Conservation (phyloP, 116 monocot genomes). For the Trichopus zeylanicus region DNA sequence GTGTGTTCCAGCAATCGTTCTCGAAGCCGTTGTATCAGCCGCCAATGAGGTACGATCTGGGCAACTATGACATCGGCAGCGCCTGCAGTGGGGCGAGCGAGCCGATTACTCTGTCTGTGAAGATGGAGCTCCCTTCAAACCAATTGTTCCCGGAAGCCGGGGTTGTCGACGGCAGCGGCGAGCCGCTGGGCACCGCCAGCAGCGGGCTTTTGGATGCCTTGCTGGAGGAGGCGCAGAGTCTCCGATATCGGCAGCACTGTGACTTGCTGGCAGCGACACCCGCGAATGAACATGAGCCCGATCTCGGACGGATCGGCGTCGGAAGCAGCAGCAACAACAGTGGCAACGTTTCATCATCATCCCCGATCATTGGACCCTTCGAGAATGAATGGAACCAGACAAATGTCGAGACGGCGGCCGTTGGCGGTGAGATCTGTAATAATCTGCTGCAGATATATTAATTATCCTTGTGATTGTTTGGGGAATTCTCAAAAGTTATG, state of each 20-base stretch:
- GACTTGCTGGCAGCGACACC: neutral
- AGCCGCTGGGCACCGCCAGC: neutral
- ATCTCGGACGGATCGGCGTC: neutral
- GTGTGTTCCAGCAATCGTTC: neutral
- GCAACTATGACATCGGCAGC: neutral
- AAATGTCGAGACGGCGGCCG: too few species aligned
- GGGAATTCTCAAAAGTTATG: too few species aligned
- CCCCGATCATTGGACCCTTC: too few species aligned
- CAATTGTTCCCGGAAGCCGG: conserved; percentile 21
- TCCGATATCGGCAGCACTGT: neutral
- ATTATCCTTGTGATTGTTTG: too few species aligned
- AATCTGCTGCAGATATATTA: too few species aligned
- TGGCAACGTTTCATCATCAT: too few species aligned
- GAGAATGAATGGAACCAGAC: too few species aligned
- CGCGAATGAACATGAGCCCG: neutral
- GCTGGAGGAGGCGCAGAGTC: conserved; percentile 21
- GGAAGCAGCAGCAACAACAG: neutral
- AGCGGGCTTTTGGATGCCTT: conserved; percentile 30
- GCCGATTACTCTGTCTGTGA: conserved; percentile 3
- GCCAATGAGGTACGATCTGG: neutral
- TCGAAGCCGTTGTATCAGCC: neutral
- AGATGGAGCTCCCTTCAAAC: conserved; percentile 63
- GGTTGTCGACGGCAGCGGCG: neutral
- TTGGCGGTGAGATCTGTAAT: too few species aligned
- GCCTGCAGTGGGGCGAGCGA: neutral